Percentiles rank a stretch among this genome's conserved stretches.
Evolutionary conservation across 2,329 filamentous ascomycete species (phyloP).

Genomic region (Phialophora macrospora): DNA sequence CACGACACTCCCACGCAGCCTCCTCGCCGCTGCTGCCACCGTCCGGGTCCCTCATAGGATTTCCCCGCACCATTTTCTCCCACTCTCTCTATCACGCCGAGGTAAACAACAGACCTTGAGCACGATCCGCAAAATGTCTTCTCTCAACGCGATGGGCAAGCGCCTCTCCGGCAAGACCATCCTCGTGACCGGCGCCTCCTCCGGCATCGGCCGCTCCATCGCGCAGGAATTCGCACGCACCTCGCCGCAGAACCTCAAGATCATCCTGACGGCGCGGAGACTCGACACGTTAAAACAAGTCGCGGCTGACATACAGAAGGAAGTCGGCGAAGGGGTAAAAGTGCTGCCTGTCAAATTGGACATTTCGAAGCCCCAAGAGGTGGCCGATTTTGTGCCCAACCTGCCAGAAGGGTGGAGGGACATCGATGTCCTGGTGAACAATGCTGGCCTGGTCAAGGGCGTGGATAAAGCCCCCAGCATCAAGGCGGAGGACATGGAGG

Average conservation of each 20-base stretch:
- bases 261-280: slow-evolving; percentile 87
- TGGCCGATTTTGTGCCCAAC: slow-evolving; percentile 71
- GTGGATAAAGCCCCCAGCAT: slow-evolving; percentile 86
- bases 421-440: slow-evolving; percentile 91
- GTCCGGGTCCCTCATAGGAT: background rate
- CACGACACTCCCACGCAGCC: slow-evolving; percentile 10
- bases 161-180: slow-evolving; percentile 93
- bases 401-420: slow-evolving; percentile 82
- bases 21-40: slow-evolving; percentile 6
- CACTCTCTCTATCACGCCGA: background rate
- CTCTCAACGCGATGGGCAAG: slow-evolving; percentile 67
- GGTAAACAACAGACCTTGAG: slow-evolving; percentile 1
- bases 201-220: slow-evolving; percentile 76
- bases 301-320: slow-evolving; percentile 73
- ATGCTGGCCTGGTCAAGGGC: slow-evolving; percentile 90
- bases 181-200: slow-evolving; percentile 88
- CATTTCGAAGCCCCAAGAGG: slow-evolving; percentile 77
- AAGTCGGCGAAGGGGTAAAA: slow-evolving; percentile 79
- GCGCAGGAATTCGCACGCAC: slow-evolving; percentile 94
- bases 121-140: slow-evolving; percentile 60
- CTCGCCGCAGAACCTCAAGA: slow-evolving; percentile 74
- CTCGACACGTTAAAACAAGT: slow-evolving; percentile 77
- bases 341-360: slow-evolving; percentile 84
- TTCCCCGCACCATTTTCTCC: slow-evolving; percentile 20
- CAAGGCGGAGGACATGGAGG: slow-evolving; percentile 75